These are phyloP conservation scores for Leccinum olivaceopallidum DNA, from an alignment of 768 basidiomycete genomes.

Conservation along the genomic window DNA sequence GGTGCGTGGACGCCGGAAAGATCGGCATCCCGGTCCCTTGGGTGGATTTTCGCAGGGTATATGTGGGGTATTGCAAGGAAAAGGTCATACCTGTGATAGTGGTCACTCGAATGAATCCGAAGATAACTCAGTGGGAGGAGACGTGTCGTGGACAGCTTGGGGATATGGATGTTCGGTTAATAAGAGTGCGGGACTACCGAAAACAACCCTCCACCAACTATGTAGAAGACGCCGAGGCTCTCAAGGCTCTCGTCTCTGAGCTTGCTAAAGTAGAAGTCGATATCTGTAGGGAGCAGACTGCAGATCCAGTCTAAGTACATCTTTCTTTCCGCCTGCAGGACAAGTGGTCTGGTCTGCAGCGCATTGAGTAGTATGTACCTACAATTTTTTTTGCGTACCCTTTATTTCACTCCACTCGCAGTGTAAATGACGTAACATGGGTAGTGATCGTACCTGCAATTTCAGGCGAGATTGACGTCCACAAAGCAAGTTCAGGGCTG, in stretches of 20 bases:
- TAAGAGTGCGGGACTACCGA: slow-evolving; percentile 15
- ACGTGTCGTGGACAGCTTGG: slow-evolving; percentile 17
- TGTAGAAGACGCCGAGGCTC: slow-evolving; percentile 15
- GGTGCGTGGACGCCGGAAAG: slow-evolving; percentile 28
- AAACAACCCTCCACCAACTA: slow-evolving; percentile 11
- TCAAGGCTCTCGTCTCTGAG: slow-evolving; percentile 15
- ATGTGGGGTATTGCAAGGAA: slow-evolving; percentile 24
- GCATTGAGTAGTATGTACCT: background rate
- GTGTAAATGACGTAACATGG: background rate
- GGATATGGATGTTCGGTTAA: slow-evolving; percentile 9
- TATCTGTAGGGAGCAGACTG: slow-evolving; percentile 1
- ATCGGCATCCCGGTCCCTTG: slow-evolving; percentile 16
- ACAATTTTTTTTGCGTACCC: background rate
- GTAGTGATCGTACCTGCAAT: background rate
- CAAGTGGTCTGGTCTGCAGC: slow-evolving; percentile 1
- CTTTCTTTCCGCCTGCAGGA: background rate
- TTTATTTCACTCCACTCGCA: background rate
- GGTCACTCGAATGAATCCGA: slow-evolving; percentile 16
- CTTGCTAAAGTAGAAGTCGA: background rate
- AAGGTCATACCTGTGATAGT: slow-evolving; percentile 23
- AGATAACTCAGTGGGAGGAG: slow-evolving; percentile 6
- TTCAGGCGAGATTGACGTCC: background rate
- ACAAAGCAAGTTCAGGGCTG: background rate
- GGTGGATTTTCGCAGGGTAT: slow-evolving; percentile 25
- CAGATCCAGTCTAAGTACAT: background rate